Percentiles rank a stretch among this genome's conserved stretches.
Evolutionary conservation across 2,329 filamentous ascomycete species (phyloP).

Genomic region (Aspergillus chevalieri): DNA sequence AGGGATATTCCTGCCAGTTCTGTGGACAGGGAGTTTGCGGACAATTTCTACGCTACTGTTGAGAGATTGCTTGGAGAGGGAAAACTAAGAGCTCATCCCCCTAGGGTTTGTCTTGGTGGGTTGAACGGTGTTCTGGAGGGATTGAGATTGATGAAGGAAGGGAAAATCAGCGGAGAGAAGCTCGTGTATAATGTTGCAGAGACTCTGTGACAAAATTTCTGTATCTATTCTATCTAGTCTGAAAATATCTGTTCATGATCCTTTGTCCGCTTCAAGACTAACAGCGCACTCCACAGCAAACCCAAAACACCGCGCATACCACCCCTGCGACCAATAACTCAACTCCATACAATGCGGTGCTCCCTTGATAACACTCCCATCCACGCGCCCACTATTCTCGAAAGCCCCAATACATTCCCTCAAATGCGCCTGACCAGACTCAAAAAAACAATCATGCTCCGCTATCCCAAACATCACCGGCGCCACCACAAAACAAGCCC

Average conservation of each 20-base stretch:
- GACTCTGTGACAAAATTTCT: background rate
- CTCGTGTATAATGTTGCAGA: conserved; percentile 40
- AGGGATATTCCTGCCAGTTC: conserved; percentile 24
- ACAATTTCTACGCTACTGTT: conserved; percentile 35
- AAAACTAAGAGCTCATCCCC: conserved; percentile 40
- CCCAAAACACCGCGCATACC: conserved; percentile 7
- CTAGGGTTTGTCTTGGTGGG: conserved; percentile 36
- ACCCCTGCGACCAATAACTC: conserved; percentile 6
- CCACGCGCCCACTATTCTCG: background rate
- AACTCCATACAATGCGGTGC: conserved; percentile 7
- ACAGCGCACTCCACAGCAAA: conserved; percentile 5
- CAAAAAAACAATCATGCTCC: conserved; percentile 2
- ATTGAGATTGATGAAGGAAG: conserved; percentile 37
- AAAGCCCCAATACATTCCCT: background rate
- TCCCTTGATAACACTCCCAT: conserved; percentile 2
- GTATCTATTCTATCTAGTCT: too few species aligned
- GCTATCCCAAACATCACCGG: conserved; percentile 3
- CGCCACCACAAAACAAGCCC: conserved; percentile 1
- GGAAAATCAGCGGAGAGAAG: conserved; percentile 44
- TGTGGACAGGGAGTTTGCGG: conserved; percentile 39
- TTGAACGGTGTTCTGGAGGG: conserved; percentile 42
- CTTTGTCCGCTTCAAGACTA: background rate
- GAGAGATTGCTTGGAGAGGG: conserved; percentile 37
- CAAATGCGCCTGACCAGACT: background rate
- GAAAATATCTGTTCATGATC: too few species aligned